Evolutionary conservation across 2,329 filamentous ascomycete species (phyloP), one percentile per base, ranked within the genome.

Genomic region (Pseudogymnoascus sp.): DNA sequence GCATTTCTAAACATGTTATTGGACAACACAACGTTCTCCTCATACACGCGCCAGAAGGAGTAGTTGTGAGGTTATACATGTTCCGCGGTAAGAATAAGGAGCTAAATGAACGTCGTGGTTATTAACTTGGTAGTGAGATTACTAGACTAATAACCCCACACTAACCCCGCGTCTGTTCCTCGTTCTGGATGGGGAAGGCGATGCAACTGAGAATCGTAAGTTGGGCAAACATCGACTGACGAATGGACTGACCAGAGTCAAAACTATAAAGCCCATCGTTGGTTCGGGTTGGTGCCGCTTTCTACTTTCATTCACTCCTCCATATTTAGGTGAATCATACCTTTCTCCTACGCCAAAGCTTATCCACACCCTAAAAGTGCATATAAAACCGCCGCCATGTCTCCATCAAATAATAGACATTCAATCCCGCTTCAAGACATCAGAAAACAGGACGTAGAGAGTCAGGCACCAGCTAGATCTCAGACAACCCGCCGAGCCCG

Each of bases 171-270:
- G 3, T 26, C 24, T n/a, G 21, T 13, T 10, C 10, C 42, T 14
- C 21, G 26, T 47, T 47, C 13, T 47, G 13, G 21, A n/a, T 16
- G 21, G 13, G 42, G 5, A 26, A 42, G 16, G 8, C 3, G 42
- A 63, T 26, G 53, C 60, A 63, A 63, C 60, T 47, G 16, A 13
- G 31, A n/a, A n/a, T n/a, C 44, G 44, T 29, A 50, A 4, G 24
- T n/a, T 50, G 13, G 1, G 13, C 3, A 50, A 29, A 50, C 16
- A 50, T 29, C 14, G 8, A 11, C 14, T 7, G 44, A 50, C 8
- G 2, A 3, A 50, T 50, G 24, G 8, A 7, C 44, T 29, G 14
- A 31, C 1, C 7, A 31, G 19, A 29, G 44, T 24, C 13, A n/a
- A 29, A 29, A 29, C 44, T 16, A 50, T 50, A 50, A 50, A 50